Percentiles rank a stretch among this genome's conserved stretches.
Conservation (phyloP, 208 protist genomes). For the Porcisia hertigi region DNA sequence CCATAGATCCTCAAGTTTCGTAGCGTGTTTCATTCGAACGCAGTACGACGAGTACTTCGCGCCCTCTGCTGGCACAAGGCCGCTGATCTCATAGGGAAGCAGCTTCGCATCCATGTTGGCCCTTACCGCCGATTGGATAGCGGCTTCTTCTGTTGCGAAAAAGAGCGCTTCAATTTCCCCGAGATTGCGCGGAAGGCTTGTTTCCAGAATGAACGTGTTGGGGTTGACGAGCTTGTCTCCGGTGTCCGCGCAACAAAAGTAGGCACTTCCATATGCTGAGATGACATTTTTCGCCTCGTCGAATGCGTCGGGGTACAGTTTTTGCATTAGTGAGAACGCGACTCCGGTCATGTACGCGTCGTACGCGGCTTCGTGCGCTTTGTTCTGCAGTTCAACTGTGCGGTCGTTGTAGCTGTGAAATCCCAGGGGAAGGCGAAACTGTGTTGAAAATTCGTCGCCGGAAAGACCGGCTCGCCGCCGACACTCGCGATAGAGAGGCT, state of each 20-base stretch:
- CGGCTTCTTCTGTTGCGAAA: constrained; percentile 16
- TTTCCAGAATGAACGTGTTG: constrained; percentile 25
- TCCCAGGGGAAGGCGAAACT: constrained; percentile 43
- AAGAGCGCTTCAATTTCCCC: constrained; percentile 31
- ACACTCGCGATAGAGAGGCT: constrained; percentile 43
- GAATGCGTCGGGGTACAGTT: constrained; percentile 17
- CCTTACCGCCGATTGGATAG: neutral
- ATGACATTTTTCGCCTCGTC: constrained; percentile 47
- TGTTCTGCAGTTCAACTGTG: constrained; percentile 15
- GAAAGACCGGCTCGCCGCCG: constrained; percentile 18
- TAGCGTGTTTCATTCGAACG: constrained; percentile 4
- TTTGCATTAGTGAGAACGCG: constrained; percentile 30
- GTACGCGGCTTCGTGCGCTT: constrained; percentile 71
- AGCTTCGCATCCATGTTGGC: constrained; percentile 19
- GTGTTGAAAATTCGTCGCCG: constrained; percentile 5
- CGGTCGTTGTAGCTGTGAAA: constrained; percentile 62
- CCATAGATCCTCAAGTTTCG: neutral
- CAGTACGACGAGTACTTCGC: constrained; percentile 19
- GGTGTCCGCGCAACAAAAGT: constrained; percentile 24
- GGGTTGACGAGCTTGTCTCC: constrained; percentile 13
- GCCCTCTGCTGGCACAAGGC: neutral
- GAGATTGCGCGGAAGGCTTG: neutral
- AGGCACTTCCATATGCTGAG: constrained; percentile 48
- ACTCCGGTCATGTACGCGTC: constrained; percentile 86
- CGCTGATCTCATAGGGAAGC: constrained; percentile 15